Conservation (phyloP, 2,329 filamentous ascomycete species). For the Cladosporium sp. region DNA sequence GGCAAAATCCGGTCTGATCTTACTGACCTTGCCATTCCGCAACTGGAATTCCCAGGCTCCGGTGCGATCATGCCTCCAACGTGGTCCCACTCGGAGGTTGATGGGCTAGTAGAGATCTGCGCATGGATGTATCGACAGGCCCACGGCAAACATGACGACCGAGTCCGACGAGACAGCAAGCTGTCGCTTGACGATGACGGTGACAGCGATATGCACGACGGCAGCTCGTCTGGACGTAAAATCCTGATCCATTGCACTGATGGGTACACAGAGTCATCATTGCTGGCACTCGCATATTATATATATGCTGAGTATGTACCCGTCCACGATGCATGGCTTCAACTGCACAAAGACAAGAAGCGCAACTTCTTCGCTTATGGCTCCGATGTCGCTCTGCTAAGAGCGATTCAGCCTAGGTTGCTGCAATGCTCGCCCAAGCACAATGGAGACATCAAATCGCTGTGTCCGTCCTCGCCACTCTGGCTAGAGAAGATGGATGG, state of each 20-base stretch:
- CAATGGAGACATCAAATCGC: constrained; percentile 50
- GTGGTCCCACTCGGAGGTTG: constrained; percentile 78
- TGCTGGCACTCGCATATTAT: constrained; percentile 86
- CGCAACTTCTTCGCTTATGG: constrained; percentile 97
- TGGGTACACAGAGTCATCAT: constrained; percentile 91
- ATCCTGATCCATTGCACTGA: constrained; percentile 92
- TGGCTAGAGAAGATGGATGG: constrained; percentile 88
- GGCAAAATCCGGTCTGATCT: constrained; percentile 31
- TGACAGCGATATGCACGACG: constrained; percentile 54
- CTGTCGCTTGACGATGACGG: constrained; percentile 41
- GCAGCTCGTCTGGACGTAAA: constrained; percentile 54
- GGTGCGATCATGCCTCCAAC: constrained; percentile 87
- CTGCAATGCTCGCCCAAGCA: constrained; percentile 66
- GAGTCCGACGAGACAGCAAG: constrained; percentile 46
- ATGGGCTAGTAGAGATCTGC: constrained; percentile 81
- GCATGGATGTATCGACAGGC: constrained; percentile 86
- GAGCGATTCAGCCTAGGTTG: constrained; percentile 71
- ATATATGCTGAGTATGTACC: constrained; percentile 85
- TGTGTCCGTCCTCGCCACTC: constrained; percentile 63
- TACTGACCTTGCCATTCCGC: constrained; percentile 50
- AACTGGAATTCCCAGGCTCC: constrained; percentile 85
- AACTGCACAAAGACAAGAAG: constrained; percentile 73
- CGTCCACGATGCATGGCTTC: constrained; percentile 82
- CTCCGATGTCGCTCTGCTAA: constrained; percentile 82
- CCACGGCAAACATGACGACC: constrained; percentile 45